Evolutionary conservation across 768 basidiomycete species (phyloP), one percentile per base, ranked within the genome.

Genomic region (Termitomyces sp.): DNA sequence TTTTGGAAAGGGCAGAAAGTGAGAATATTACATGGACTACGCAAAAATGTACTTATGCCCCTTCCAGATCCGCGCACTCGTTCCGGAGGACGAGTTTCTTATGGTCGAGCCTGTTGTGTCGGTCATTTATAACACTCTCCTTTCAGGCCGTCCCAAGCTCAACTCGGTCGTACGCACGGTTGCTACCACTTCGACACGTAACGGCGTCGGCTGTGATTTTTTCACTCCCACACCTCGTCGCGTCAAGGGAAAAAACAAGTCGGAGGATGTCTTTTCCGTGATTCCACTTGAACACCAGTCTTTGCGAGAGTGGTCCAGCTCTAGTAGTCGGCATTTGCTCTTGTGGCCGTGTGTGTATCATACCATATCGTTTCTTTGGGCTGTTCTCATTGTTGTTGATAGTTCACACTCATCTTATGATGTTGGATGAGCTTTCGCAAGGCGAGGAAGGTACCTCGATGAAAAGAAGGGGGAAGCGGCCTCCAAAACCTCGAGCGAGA

Each of bases 81-180:
- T 69, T 62, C 48, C 20, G 7, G 43, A 44, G 46, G 64, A 59
- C 65, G 64, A 65, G 60, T 61, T 53, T 67, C 60, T 71, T 75
- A 87, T 86, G 85, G 76, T 86, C 65, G 84, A 87, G 76, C 82
- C 83, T 66, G 72, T 87, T 62, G 78, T 80, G 57, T 75, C 79
- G 45, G 77, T 78, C 69, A 72, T 85, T 62, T 68, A 80, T 70
- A 77, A 75, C 69, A 72, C 79, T 51, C 63, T 83, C 60, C 72
- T 79, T 55, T 72, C 73, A 32, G 68, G 69, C 52, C 72, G 70
- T 63, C 67, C 70, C 47, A 61, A 66, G 36, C 16, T 66, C n/a
- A 53, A 52, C 20, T 62, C 65, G 2, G 54, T 66, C 33, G 56
- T 58, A 9, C 62, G 63, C 48, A 60, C 58, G 9, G 53, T 62